phyloP scores from a whole-genome alignment of 2,329 filamentous ascomycete genomes.

The Ceratocystis variospora region DNA sequence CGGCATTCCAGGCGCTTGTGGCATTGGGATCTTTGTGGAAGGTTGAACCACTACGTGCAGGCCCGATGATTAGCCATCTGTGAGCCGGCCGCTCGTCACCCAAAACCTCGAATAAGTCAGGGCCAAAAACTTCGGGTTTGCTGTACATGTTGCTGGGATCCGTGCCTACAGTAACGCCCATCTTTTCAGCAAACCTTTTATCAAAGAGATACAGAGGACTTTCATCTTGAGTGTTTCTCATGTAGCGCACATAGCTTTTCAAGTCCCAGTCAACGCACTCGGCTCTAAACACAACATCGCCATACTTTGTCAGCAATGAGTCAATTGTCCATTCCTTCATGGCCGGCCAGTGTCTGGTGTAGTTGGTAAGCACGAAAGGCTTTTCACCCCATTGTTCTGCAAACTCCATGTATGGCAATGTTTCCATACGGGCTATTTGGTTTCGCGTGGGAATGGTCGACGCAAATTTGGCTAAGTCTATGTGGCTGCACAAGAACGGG shows the following conservation, averaged over 20 bases:
- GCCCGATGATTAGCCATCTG: slow-evolving; percentile 85
- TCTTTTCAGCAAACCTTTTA: slow-evolving; percentile 73
- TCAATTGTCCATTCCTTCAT: slow-evolving; percentile 61
- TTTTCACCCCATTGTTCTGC: slow-evolving; percentile 58
- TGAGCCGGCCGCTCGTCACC: slow-evolving; percentile 69
- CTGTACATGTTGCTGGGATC: slow-evolving; percentile 49
- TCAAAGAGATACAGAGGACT: slow-evolving; percentile 91
- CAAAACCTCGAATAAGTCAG: slow-evolving; percentile 71
- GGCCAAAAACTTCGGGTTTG: slow-evolving; percentile 70
- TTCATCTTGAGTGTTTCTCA: slow-evolving; percentile 67
- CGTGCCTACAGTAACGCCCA: slow-evolving; percentile 51
- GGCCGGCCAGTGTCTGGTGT: slow-evolving; percentile 69
- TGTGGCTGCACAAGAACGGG: slow-evolving; percentile 78
- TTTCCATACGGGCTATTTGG: slow-evolving; percentile 53
- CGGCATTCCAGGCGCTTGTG: slow-evolving; percentile 83
- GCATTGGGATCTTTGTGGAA: slow-evolving; percentile 77
- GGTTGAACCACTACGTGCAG: slow-evolving; percentile 74
- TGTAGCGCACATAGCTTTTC: slow-evolving; percentile 67
- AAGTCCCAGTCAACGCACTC: slow-evolving; percentile 91
- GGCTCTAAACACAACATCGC: slow-evolving; percentile 60
- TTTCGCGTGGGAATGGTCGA: slow-evolving; percentile 60
- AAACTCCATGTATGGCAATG: slow-evolving; percentile 62
- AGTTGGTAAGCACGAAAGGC: slow-evolving; percentile 76
- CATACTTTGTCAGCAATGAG: slow-evolving; percentile 50
- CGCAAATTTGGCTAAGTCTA: slow-evolving; percentile 51